A percentile compares a stretch with the other conserved stretches of the same genome.
Evolutionary conservation across 129 eudicot genomes (phyloP).

Genomic region (Scalesia atractyloides): DNA sequence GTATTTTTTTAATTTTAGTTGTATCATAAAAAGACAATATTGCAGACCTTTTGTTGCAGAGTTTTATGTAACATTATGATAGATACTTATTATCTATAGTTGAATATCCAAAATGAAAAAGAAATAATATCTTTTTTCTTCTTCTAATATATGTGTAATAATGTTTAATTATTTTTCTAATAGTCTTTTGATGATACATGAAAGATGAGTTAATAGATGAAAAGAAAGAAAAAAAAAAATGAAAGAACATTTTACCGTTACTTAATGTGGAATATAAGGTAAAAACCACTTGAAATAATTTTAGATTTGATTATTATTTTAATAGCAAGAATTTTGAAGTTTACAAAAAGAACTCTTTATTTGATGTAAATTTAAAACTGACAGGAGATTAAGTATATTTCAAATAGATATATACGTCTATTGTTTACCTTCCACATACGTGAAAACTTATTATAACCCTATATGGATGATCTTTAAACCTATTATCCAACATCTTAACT

Average conservation of each 20-base stretch:
- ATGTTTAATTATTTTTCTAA: too few relatives aligned
- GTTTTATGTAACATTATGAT: neutral
- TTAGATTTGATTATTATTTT: neutral
- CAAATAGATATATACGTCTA: too few relatives aligned
- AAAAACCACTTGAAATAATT: neutral
- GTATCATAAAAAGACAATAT: neutral
- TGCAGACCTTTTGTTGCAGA: conserved; percentile 1
- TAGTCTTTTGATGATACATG: neutral
- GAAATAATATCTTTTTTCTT: neutral
- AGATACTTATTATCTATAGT: neutral
- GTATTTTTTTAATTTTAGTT: neutral
- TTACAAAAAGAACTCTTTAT: neutral
- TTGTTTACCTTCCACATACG: conserved; percentile 7
- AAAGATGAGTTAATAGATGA: neutral
- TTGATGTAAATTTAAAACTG: neutral
- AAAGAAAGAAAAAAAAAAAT: neutral
- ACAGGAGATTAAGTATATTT: too few relatives aligned
- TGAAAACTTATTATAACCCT: neutral
- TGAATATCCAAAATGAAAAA: neutral
- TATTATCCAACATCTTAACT: neutral
- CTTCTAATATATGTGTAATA: too few relatives aligned
- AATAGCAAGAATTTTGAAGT: neutral
- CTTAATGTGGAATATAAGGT: too few relatives aligned
- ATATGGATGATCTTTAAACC: neutral
- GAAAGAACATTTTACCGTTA: neutral